Conservation (phyloP, 768 basidiomycete species). For the Suillus paluster region DNA sequence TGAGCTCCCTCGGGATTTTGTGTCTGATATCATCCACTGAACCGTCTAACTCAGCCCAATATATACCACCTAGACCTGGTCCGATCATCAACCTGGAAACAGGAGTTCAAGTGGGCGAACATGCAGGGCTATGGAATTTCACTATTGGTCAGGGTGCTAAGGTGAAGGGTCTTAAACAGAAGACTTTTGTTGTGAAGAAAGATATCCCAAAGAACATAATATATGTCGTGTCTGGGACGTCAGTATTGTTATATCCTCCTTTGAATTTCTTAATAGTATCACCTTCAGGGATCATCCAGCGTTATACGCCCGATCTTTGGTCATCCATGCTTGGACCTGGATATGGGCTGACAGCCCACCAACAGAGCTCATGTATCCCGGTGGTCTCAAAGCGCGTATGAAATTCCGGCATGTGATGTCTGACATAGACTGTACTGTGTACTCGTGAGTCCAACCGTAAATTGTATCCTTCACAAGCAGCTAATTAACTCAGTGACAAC, state of each 20-base stretch:
- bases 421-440: slow-evolving; percentile 55
- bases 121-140: slow-evolving; percentile 81
- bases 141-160: slow-evolving; percentile 85
- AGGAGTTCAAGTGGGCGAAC: slow-evolving; percentile 59
- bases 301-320: slow-evolving; percentile 47
- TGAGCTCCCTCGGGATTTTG: slow-evolving; percentile 27
- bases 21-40: background rate
- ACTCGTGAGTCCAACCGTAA: slow-evolving; percentile 41
- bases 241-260: slow-evolving; percentile 23
- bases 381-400: slow-evolving; percentile 53
- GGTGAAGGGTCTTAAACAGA: slow-evolving; percentile 60
- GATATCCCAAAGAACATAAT: slow-evolving; percentile 64
- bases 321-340: slow-evolving; percentile 66
- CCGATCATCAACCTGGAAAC: slow-evolving; percentile 62
- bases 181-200: slow-evolving; percentile 78
- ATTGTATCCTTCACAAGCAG: background rate
- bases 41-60: slow-evolving; percentile 58
- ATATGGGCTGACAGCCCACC: slow-evolving; percentile 73
- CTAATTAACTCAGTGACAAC: slow-evolving; percentile 24
- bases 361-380: slow-evolving; percentile 38
- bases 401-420: slow-evolving; percentile 77
- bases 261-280: background rate
- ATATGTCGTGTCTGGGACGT: slow-evolving; percentile 79
- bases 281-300: slow-evolving; percentile 59
- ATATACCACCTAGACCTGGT: slow-evolving; percentile 72